Base-by-base conservation (phyloP, 257 asterid genomes). In the Primulina tabacum region DNA sequence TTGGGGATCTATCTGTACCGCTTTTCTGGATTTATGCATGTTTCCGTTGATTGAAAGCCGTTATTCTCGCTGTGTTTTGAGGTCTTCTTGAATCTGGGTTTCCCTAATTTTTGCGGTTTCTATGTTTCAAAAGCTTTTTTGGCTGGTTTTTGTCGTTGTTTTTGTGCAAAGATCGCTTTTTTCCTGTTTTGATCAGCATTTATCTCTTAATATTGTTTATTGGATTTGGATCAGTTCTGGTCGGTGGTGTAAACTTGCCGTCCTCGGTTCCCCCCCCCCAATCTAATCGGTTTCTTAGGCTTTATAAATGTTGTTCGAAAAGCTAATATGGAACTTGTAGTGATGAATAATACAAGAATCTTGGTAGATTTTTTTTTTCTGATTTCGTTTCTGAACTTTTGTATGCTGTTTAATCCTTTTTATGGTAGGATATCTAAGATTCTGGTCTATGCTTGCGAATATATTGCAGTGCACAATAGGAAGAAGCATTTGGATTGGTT, bases 1-100 rank as follows among this genome's bases (percentile, higher is more conserved):
- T 68, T 38, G 16, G 86, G 81, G 97, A 87, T 90, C 92, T 84
- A 70, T 40, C n/a, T n/a, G 10, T 26, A 56, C 47, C n/a, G 63
- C 32, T 38, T 71, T 73, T 56, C 30, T 68, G 28, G 70, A 72
- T 78, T 75, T 64, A 62, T 76, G 76, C 73, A 60, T 67, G 79
- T 75, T 65, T 80, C 58, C 60, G 67, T 78, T 72, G 82, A 80
- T 85, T 53, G 38, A 66, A 73, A 78, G 79, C 17, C 71, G 76
- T 60, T 73, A 67, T 72, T 78, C 64, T 81, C 77, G 64, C 18
- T 71, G 18, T 55, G 37, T 68, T 73, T 60, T 77, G 28, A 55
- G 70, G 63, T 71, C 71, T 62, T 68, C 47, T 52, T 68, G 21
- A 71, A 74, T 78, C 80, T 73, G 80, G 83, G 83, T 14, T 53